Evolutionary conservation across 148 eudicot species (phyloP).

Genomic region (Cornus controversa): DNA sequence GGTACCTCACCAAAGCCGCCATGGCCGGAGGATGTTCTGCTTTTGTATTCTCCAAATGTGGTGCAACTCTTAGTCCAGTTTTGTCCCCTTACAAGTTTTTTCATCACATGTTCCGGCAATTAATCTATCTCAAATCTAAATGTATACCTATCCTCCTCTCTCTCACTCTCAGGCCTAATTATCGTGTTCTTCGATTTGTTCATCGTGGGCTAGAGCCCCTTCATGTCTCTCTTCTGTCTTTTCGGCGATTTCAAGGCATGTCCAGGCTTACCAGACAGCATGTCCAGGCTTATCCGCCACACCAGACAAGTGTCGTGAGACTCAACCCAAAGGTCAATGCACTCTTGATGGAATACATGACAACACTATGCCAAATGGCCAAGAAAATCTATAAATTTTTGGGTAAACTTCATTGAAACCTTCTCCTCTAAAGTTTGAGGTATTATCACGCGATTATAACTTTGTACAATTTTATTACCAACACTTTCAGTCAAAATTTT

Average conservation of each 20-base stretch:
- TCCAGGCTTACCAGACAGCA: too few relatives aligned
- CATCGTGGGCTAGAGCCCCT: not conserved
- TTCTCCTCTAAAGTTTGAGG: too few relatives aligned
- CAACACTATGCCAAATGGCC: constrained; percentile 56
- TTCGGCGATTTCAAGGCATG: constrained; percentile 10
- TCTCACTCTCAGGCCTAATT: constrained; percentile 26
- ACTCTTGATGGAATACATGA: constrained; percentile 79
- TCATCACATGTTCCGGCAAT: constrained; percentile 40
- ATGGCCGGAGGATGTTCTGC: constrained; percentile 3
- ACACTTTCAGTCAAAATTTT: too few relatives aligned
- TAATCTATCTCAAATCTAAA: too few relatives aligned
- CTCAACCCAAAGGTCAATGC: constrained; percentile 78
- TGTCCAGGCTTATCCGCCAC: constrained; percentile 55
- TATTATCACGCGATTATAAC: too few relatives aligned
- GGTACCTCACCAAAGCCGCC: constrained; percentile 30
- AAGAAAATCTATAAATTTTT: too few relatives aligned
- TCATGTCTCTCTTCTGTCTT: not conserved
- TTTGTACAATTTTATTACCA: too few relatives aligned
- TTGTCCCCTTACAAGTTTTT: constrained; percentile 37
- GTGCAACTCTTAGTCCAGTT: constrained; percentile 46
- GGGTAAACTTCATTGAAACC: too few relatives aligned
- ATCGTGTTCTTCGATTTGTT: not conserved
- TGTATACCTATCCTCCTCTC: constrained; percentile 48
- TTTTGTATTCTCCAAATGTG: constrained; percentile 36
- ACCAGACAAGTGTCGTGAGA: constrained; percentile 75